A percentile compares a stretch with the other conserved stretches of the same genome.
These are phyloP conservation scores for Hermanozyma aechmeae DNA, from an alignment of 805 yeast genomes.

Conservation along the genomic window DNA sequence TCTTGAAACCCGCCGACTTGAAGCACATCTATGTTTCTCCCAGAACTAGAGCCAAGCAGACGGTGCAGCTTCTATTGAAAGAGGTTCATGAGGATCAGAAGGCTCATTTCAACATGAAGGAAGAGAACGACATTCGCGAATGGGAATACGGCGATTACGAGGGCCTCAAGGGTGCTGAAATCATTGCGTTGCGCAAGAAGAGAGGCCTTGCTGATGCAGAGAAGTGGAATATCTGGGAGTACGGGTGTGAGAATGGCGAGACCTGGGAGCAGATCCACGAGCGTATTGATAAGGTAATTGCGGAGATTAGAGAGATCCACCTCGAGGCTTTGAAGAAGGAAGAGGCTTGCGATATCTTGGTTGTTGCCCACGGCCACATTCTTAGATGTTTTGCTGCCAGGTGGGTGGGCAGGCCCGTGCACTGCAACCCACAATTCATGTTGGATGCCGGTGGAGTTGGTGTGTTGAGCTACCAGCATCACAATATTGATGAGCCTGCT, in stretches of 20 bases:
- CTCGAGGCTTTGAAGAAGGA: conserved; percentile 38
- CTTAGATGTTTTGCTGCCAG: conserved; percentile 82
- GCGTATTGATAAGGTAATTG: conserved; percentile 66
- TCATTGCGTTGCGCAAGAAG: conserved; percentile 45
- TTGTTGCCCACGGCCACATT: conserved; percentile 92
- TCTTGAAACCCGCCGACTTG: conserved; percentile 56
- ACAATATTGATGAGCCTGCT: conserved; percentile 80
- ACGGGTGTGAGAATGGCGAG: conserved; percentile 93
- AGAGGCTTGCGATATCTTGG: conserved; percentile 61
- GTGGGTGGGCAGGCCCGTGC: conserved; percentile 63
- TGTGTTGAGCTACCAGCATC: conserved; percentile 83
- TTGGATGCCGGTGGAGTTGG: conserved; percentile 96
- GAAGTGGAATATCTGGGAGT: conserved; percentile 77
- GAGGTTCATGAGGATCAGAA: conserved; percentile 34
- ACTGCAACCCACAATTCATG: conserved; percentile 67
- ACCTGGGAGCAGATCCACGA: conserved; percentile 51
- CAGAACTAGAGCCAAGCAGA: conserved; percentile 66
- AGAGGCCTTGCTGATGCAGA: conserved; percentile 46
- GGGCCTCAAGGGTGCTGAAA: conserved; percentile 65
- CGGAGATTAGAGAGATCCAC: conserved; percentile 54
- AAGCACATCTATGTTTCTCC: conserved; percentile 73
- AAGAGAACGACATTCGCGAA: conserved; percentile 69
- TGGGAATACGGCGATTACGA: conserved; percentile 98
- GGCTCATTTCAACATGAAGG: conserved; percentile 31
- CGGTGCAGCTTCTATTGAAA: conserved; percentile 56